These are phyloP conservation scores for Cyberlindnera suaveolens DNA, from an alignment of 805 yeast species.

Conservation along the genomic window DNA sequence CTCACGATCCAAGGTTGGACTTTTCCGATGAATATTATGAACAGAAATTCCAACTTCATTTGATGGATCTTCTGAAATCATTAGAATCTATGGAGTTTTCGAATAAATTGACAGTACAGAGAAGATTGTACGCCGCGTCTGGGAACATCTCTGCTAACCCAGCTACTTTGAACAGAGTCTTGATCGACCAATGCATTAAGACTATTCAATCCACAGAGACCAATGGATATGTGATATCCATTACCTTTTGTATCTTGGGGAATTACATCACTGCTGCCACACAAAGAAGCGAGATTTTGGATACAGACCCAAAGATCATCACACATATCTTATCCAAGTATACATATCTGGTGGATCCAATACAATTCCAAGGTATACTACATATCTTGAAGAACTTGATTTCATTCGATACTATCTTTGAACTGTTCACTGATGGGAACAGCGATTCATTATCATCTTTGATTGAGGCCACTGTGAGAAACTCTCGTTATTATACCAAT, in stretches of 20 bases:
- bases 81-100: slow-evolving; percentile 12
- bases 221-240: slow-evolving; percentile 21
- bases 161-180: slow-evolving; percentile 11
- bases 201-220: slow-evolving; percentile 1
- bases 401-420: slow-evolving; percentile 9
- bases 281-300: slow-evolving; percentile 12
- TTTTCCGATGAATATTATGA: slow-evolving; percentile 12
- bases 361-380: slow-evolving; percentile 22
- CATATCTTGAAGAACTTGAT: slow-evolving; percentile 18
- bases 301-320: slow-evolving; percentile 11
- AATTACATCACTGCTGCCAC: slow-evolving; percentile 18
- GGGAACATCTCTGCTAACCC: slow-evolving; percentile 24
- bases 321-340: slow-evolving; percentile 11
- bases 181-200: background rate
- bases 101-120: slow-evolving; percentile 15
- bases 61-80: slow-evolving; percentile 5
- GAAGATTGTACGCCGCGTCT: slow-evolving; percentile 19
- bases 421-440: slow-evolving; percentile 9
- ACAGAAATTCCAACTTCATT: slow-evolving; percentile 2
- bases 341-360: slow-evolving; percentile 18
- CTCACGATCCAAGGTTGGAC: slow-evolving; percentile 11
- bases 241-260: slow-evolving; percentile 17
- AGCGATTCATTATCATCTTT: slow-evolving; percentile 6
- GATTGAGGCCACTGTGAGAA: slow-evolving; percentile 19
- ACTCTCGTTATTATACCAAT: slow-evolving; percentile 20